These are phyloP conservation scores for Globisporangium sylvaticum DNA, from an alignment of 352 stramenopile species.

Conservation along the genomic window DNA sequence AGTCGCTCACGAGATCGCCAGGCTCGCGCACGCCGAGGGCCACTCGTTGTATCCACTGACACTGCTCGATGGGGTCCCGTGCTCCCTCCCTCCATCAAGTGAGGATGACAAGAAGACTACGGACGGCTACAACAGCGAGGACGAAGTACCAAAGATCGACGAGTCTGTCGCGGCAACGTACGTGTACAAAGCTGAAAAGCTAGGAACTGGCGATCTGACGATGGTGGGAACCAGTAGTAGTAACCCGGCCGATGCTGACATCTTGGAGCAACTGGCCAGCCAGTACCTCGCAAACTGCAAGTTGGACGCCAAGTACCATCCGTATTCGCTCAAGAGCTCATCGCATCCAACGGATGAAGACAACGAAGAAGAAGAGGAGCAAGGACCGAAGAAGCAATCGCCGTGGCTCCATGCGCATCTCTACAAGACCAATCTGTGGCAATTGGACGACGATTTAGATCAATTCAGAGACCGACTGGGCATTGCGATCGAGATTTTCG, in stretches of 20 bases:
- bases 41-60: slow-evolving; percentile 29
- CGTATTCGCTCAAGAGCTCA: background rate
- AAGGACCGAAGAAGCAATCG: background rate
- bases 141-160: background rate
- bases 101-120: background rate
- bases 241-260: background rate
- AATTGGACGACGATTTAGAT: background rate
- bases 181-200: background rate
- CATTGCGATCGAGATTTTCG: background rate
- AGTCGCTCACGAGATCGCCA: slow-evolving; percentile 39
- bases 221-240: background rate
- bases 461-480: background rate
- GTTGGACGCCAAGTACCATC: slow-evolving; percentile 4
- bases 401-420: slow-evolving; percentile 3
- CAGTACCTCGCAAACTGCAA: slow-evolving; percentile 8
- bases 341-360: background rate
- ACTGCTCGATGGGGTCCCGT: slow-evolving; percentile 40
- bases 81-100: slow-evolving; percentile 7
- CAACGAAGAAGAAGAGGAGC: background rate
- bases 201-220: background rate
- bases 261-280: background rate
- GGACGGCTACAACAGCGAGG: background rate
- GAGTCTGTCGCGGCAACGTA: background rate
- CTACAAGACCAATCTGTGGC: background rate
- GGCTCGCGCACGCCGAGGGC: slow-evolving; percentile 24